Base-by-base conservation (phyloP, 768 basidiomycete species). In the Lyophyllum semitale region DNA sequence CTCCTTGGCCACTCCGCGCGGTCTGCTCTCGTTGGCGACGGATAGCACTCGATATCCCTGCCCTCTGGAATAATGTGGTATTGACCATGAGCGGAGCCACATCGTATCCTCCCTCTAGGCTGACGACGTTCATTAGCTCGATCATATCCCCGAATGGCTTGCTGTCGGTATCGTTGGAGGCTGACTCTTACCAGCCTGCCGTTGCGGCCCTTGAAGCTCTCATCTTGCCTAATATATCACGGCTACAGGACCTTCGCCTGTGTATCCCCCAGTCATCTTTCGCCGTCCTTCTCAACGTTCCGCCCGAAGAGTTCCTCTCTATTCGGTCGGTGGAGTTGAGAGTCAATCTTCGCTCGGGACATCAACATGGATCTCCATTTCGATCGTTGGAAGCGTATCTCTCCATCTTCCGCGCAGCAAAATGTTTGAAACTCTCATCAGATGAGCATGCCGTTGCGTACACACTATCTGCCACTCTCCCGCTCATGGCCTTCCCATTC, bases 21-120 rank as follows among this genome's bases (percentile, higher is more conserved):
- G 45, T 46, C 29, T 29, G 45, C 45, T 46, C 45, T 46, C 45
- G 45, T 46, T 46, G 45, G 45, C 45, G 45, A 26, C 45, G 29
- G 45, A 17, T 46, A 5, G 45, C 45, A 9, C 45, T 46, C 6
- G n/a, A 46, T 7, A 46, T n/a, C 9, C 26, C 23, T 29, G 6
- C 12, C 29, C 27, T 46, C 23, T 46, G 45, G 45, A 29, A 46
- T 18, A 29, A 46, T n/a, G 11, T 46, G 45, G 6, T 27, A 17
- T 23, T 46, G 11, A 25, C 3, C 4, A 27, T 46, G 25, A 46
- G 29, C 7, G 29, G n/a, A 17, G 26, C 25, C 8, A 18, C 8
- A 26, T n/a, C n/a, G n/a, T n/a, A n/a, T n/a, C n/a, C n/a, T n/a
- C 26, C 25, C 3, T 11, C 45, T 11, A 11, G n/a, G 27, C 29